Evolutionary conservation across 2,329 filamentous ascomycete species (phyloP), one percentile per base, ranked within the genome.

Genomic region (Trichoderma sp.): DNA sequence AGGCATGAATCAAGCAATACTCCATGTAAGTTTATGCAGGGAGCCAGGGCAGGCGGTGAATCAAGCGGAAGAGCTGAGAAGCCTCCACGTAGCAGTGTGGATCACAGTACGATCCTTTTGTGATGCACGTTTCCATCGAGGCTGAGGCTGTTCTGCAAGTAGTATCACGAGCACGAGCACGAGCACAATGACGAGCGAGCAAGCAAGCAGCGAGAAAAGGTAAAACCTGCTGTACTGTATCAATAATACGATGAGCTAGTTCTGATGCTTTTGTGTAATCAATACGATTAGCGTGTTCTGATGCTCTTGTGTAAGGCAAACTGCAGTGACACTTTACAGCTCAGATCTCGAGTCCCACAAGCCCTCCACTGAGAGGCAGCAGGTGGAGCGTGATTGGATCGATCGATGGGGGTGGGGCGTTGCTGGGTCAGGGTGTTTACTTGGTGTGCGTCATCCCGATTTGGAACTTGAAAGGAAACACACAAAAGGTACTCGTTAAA

Each of bases 391-490:
- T 66, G 65, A 57, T 63, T 68, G 70, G 71, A 30, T 66, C 61
- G 58, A 57, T 62, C 21, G 32, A 7, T 7, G 58, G 14, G n/a
- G 24, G 64, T n/a, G 66, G 72, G 57, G 66, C 70, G 74, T 76
- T 76, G 75, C 71, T 58, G 26, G 74, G 74, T 64, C 71, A 74
- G 70, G 56, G 15, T 34, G 15, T 14, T 7, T 80, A 47, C 79
- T 81, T 80, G 80, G 15, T 21, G 43, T 51, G 43, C 43, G 43
- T 51, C 43, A 51, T 51, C n/a, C 43, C n/a, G 43, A 78, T 77
- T 75, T 39, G 30, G 26, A 30, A 39, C 36, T 9, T 74, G 6
- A 4, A 78, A 80, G 15, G 43, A 78, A 80, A 81, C 79, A 81
- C 77, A 64, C 28, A 12, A 7, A 18, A 47, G 28, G 11, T 11